A percentile compares a stretch with the other conserved stretches of the same genome.
Conservation (phyloP, 129 eudicot species). For the Silybum marianum region DNA sequence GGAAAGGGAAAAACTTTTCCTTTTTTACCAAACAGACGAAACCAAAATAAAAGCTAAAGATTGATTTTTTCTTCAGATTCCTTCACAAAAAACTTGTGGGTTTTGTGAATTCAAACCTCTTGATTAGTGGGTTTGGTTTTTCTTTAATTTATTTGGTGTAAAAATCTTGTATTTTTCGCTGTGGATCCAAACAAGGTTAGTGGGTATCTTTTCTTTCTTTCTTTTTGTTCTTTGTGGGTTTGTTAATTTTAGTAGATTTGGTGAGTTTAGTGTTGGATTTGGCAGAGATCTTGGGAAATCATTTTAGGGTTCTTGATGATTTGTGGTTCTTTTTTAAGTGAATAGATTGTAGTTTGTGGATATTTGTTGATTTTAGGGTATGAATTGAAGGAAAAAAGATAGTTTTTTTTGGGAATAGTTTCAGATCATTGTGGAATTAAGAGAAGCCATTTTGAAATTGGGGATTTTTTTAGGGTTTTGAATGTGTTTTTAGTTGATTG, state of each 20-base stretch:
- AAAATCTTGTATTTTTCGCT: conserved; percentile 23
- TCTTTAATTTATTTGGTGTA: conserved; percentile 40
- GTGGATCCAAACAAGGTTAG: conserved; percentile 43
- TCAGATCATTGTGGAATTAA: neutral
- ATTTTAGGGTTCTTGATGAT: conserved; percentile 23
- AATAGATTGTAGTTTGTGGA: neutral
- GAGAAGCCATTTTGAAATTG: conserved; percentile 12
- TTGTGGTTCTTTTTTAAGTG: conserved; percentile 29
- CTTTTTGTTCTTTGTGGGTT: conserved; percentile 1
- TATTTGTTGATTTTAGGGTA: neutral
- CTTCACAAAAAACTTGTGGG: conserved; percentile 39
- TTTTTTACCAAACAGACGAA: conserved; percentile 57
- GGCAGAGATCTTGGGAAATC: conserved; percentile 50
- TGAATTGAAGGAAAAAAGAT: neutral
- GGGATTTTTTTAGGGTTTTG: conserved; percentile 31
- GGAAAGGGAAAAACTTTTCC: conserved; percentile 44
- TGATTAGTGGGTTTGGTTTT: conserved; percentile 42
- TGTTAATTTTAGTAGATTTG: conserved; percentile 40
- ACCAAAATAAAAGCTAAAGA: conserved; percentile 42
- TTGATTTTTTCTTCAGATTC: conserved; percentile 47
- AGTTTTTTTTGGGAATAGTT: conserved; percentile 9
- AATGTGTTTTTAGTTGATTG: conserved; percentile 12
- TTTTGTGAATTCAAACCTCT: conserved; percentile 39
- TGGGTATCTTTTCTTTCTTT: conserved; percentile 29
- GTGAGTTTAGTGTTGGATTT: conserved; percentile 42